Conservation (phyloP, 1,284 basidiomycete genomes). For the Rhodotorula sp. region DNA sequence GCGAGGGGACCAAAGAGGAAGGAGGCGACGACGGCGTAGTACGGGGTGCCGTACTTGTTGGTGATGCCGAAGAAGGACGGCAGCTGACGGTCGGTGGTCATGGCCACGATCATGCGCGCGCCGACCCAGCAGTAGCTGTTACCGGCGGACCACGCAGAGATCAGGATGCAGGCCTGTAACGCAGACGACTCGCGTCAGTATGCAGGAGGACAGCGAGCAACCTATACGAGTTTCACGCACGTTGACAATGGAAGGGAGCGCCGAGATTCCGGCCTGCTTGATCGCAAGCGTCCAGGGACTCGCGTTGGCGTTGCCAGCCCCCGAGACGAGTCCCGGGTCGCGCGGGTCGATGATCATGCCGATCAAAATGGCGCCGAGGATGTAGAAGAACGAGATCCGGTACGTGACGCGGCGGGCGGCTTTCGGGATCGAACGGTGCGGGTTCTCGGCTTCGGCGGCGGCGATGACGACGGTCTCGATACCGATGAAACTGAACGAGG, state of each 20-base stretch:
- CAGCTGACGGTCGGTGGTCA: constrained; percentile 45
- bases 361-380: constrained; percentile 51
- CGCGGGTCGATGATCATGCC: constrained; percentile 62
- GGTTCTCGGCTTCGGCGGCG: constrained; percentile 56
- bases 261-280: constrained; percentile 65
- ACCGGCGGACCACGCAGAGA: constrained; percentile 78
- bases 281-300: constrained; percentile 81
- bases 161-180: constrained; percentile 56
- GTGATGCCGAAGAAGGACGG: constrained; percentile 44
- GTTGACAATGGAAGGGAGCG: constrained; percentile 54
- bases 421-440: constrained; percentile 61
- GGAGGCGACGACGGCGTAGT: constrained; percentile 38
- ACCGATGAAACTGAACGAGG: constrained; percentile 51
- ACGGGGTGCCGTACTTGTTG: constrained; percentile 45
- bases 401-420: constrained; percentile 67
- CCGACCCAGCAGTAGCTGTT: constrained; percentile 69
- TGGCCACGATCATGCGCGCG: constrained; percentile 43
- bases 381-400: constrained; percentile 66
- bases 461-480: constrained; percentile 78
- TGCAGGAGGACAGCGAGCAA: neutral
- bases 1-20: constrained; percentile 45
- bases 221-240: neutral
- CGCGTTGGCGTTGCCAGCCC: constrained; percentile 61
- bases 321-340: constrained; percentile 60
- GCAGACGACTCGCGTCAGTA: neutral